Evolutionary conservation across 768 basidiomycete genomes (phyloP).

Genomic region (Termitomyces sp.): DNA sequence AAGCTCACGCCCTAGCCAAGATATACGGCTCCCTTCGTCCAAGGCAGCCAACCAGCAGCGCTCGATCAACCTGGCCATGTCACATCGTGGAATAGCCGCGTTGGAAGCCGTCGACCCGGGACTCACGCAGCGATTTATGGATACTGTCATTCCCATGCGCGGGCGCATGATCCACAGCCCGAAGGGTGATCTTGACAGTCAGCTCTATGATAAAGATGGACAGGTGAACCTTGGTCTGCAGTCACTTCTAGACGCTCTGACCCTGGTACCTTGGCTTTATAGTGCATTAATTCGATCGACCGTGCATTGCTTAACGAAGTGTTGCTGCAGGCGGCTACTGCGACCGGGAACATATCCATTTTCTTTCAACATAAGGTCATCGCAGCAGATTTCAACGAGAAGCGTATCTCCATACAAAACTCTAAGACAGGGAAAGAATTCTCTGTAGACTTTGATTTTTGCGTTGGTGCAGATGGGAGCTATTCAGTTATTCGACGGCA

Average conservation of each 20-base stretch:
- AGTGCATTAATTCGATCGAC: constrained; percentile 96
- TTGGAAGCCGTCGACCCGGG: constrained; percentile 75
- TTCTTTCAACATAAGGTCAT: constrained; percentile 82
- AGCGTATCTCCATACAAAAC: constrained; percentile 52
- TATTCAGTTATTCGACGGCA: constrained; percentile 89
- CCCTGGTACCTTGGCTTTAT: constrained; percentile 22
- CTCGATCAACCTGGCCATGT: constrained; percentile 96
- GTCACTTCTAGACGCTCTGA: constrained; percentile 10
- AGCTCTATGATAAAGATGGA: constrained; percentile 83
- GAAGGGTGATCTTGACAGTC: constrained; percentile 72
- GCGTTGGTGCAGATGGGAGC: constrained; percentile 92
- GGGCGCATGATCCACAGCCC: constrained; percentile 92
- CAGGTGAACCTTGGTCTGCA: constrained; percentile 51
- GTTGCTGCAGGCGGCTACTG: constrained; percentile 74
- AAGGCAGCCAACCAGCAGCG: constrained; percentile 67
- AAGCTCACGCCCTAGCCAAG: constrained; percentile 31
- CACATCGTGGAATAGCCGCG: constrained; percentile 88
- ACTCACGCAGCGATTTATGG: constrained; percentile 65
- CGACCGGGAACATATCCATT: constrained; percentile 56
- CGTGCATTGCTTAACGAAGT: constrained; percentile 83
- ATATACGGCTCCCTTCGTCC: constrained; percentile 71
- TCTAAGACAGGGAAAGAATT: constrained; percentile 37
- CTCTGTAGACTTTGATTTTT: constrained; percentile 65
- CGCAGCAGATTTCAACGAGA: constrained; percentile 70
- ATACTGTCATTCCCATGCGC: constrained; percentile 87